phyloP scores from a whole-genome alignment of 2,329 filamentous ascomycete genomes.

The Pseudocercospora fuligena region DNA sequence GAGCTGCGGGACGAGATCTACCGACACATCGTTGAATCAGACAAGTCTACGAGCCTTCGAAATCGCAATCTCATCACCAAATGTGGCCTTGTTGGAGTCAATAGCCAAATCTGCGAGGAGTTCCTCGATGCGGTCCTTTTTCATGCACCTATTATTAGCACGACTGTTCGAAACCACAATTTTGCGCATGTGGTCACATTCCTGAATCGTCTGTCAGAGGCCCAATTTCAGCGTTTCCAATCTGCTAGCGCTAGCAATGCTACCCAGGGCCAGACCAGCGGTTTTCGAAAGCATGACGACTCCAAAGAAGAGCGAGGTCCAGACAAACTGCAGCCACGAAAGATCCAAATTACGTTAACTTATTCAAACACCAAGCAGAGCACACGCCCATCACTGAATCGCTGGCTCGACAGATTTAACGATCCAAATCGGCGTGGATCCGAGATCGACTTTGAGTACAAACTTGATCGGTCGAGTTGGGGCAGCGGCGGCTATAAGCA shows the following conservation, averaged over 20 bases:
- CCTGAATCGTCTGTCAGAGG: slow-evolving; percentile 17
- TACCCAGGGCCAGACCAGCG: neutral
- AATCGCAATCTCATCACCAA: slow-evolving; percentile 11
- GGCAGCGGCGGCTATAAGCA: slow-evolving; percentile 14
- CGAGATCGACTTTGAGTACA: slow-evolving; percentile 18
- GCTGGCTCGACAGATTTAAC: slow-evolving; percentile 22
- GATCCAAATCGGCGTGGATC: slow-evolving; percentile 12
- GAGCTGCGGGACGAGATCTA: slow-evolving; percentile 48
- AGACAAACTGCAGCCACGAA: neutral
- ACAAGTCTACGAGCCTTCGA: neutral
- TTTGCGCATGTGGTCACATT: slow-evolving; percentile 23
- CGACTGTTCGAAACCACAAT: slow-evolving; percentile 13
- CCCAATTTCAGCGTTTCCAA: slow-evolving; percentile 9
- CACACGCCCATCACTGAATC: slow-evolving; percentile 10
- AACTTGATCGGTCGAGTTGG: slow-evolving; percentile 9
- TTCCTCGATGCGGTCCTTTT: slow-evolving; percentile 18
- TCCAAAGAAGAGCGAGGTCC: neutral
- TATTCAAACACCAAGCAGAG: slow-evolving; percentile 14
- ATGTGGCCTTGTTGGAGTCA: slow-evolving; percentile 13
- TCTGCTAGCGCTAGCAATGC: too few species aligned
- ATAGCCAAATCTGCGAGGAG: slow-evolving; percentile 16
- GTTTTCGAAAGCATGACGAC: too few species aligned
- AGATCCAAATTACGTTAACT: slow-evolving; percentile 13
- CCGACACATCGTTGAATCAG: slow-evolving; percentile 20
- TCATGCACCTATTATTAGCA: slow-evolving; percentile 13